Conservation (phyloP, 2,329 filamentous ascomycete species). For the Penicillium nordicum region DNA sequence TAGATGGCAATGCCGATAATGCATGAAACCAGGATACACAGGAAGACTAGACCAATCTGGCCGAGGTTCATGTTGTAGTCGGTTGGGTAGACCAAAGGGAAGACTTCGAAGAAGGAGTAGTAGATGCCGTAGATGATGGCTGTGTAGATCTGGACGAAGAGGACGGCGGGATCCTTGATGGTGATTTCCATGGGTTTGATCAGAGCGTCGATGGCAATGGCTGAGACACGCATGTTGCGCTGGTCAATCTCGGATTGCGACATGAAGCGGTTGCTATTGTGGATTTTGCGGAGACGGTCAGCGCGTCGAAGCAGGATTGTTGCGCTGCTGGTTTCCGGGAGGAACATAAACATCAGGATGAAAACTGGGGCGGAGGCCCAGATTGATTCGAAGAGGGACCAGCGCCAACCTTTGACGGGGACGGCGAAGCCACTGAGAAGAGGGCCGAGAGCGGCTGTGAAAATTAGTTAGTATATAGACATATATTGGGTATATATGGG, state of each 20-base stretch:
- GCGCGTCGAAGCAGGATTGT: constrained; percentile 64
- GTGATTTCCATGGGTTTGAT: constrained; percentile 57
- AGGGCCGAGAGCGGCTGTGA: constrained; percentile 56
- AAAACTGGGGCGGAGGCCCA: constrained; percentile 60
- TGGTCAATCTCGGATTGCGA: constrained; percentile 64
- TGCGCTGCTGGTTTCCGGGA: constrained; percentile 61
- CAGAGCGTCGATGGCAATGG: constrained; percentile 20
- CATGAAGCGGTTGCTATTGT: constrained; percentile 55
- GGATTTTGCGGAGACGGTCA: constrained; percentile 57
- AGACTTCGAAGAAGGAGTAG: constrained; percentile 62
- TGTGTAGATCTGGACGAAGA: constrained; percentile 62
- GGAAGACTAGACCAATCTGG: constrained; percentile 58
- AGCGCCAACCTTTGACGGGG: constrained; percentile 54
- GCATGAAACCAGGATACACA: constrained; percentile 58
- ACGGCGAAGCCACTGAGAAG: constrained; percentile 61
- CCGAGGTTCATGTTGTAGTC: constrained; percentile 60
- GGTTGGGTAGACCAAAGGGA: constrained; percentile 60
- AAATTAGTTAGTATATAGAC: constrained; percentile 1
- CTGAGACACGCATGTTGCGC: constrained; percentile 20
- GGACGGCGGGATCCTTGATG: constrained; percentile 60
- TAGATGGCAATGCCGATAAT: constrained; percentile 52
- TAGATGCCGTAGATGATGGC: constrained; percentile 55
- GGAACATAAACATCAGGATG: constrained; percentile 57
- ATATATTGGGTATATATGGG: neutral
- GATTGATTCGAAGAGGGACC: constrained; percentile 56